These are phyloP conservation scores for Penicillium sumatraense DNA, from an alignment of 2,329 filamentous ascomycete species.

Conservation along the genomic window DNA sequence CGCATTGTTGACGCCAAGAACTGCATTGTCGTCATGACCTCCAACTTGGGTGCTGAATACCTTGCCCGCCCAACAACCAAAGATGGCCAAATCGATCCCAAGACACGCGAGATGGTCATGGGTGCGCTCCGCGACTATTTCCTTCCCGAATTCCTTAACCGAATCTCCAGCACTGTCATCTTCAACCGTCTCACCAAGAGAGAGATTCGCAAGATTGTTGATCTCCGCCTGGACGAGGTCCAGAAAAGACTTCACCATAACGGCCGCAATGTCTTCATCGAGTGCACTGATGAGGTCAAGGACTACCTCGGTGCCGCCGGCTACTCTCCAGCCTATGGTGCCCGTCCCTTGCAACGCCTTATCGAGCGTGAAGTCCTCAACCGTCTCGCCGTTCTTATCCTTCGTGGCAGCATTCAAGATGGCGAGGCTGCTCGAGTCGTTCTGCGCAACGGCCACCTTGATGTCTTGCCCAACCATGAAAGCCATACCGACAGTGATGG, in stretches of 20 bases:
- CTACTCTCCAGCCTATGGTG: slow-evolving; percentile 95
- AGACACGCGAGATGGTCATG: slow-evolving; percentile 89
- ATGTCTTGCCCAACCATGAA: slow-evolving; percentile 83
- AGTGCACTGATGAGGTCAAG: slow-evolving; percentile 82
- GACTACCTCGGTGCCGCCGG: slow-evolving; percentile 91
- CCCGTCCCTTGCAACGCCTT: slow-evolving; percentile 81
- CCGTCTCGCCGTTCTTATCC: slow-evolving; percentile 84
- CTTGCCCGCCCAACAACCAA: slow-evolving; percentile 77
- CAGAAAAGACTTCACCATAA: slow-evolving; percentile 89
- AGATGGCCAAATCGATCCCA: slow-evolving; percentile 83
- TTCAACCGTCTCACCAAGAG: slow-evolving; percentile 92
- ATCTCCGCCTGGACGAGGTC: slow-evolving; percentile 83
- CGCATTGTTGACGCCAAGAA: slow-evolving; percentile 93
- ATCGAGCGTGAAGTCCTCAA: slow-evolving; percentile 99
- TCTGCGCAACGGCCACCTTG: slow-evolving; percentile 77
- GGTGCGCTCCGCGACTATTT: slow-evolving; percentile 91
- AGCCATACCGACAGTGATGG: slow-evolving; percentile 50
- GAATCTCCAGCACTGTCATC: slow-evolving; percentile 94
- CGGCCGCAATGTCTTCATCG: slow-evolving; percentile 80
- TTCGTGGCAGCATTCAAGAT: slow-evolving; percentile 81
- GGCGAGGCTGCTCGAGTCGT: slow-evolving; percentile 82
- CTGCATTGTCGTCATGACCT: slow-evolving; percentile 99
- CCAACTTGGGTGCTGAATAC: slow-evolving; percentile 93
- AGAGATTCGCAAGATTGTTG: slow-evolving; percentile 95
- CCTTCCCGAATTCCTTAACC: slow-evolving; percentile 97